A percentile compares a stretch with the other conserved stretches of the same genome.
These are phyloP conservation scores for Pythium aristosporum DNA, from an alignment of 352 stramenopile genomes.

Conservation along the genomic window DNA sequence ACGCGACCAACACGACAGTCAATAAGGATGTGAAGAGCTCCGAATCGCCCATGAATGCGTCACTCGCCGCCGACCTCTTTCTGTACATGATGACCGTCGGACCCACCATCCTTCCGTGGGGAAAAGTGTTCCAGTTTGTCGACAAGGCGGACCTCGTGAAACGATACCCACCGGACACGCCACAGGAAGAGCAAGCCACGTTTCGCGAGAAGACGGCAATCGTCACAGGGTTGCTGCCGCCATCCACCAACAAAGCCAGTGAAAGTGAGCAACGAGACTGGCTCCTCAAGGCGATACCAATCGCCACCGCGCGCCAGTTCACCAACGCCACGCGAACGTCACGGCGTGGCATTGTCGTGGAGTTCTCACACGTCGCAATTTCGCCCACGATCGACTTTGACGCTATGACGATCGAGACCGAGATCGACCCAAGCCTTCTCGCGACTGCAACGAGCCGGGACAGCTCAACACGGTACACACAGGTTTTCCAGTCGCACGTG, in stretches of 20 bases:
- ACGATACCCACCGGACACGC: no score
- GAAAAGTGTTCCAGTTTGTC: no score
- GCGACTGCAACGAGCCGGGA: neutral
- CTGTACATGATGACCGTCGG: no score
- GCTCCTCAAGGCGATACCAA: neutral
- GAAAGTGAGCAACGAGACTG: neutral
- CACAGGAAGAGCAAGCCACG: no score
- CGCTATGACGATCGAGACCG: constrained; percentile 19
- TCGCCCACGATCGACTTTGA: constrained; percentile 19
- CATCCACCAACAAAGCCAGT: neutral
- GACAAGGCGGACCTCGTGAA: no score
- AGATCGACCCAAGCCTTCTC: constrained; percentile 14
- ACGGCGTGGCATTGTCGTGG: neutral
- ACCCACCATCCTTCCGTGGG: no score
- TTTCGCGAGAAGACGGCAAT: no score
- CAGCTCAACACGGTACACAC: constrained; percentile 7
- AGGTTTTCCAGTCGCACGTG: constrained; percentile 14
- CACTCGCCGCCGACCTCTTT: no score
- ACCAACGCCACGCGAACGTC: neutral
- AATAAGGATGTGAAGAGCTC: no score
- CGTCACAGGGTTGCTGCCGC: neutral
- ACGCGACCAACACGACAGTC: no score
- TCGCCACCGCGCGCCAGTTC: no score
- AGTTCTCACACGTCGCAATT: constrained; percentile 11
- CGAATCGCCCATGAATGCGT: no score